These are phyloP conservation scores for Dalbergia cochinchinensis DNA, from an alignment of 306 rosid species.

Conservation along the genomic window DNA sequence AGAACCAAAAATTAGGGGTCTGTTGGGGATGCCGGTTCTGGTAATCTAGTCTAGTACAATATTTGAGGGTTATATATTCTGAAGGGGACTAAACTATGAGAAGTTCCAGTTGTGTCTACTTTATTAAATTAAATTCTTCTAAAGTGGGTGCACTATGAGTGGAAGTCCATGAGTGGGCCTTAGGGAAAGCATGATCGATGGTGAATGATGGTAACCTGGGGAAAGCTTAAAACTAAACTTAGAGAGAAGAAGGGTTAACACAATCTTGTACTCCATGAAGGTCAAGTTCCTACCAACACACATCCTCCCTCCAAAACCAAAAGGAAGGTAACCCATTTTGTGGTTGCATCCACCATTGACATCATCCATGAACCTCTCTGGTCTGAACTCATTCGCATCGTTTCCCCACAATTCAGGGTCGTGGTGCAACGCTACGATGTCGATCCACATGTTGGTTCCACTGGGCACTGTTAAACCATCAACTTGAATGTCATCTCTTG, in stretches of 20 bases:
- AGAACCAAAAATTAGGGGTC: background rate
- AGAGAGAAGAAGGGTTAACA: slow-evolving; percentile 69
- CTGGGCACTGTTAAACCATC: slow-evolving; percentile 61
- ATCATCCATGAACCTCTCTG: slow-evolving; percentile 62
- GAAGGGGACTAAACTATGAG: slow-evolving; percentile 37
- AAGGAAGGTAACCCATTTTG: slow-evolving; percentile 90
- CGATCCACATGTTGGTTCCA: slow-evolving; percentile 95
- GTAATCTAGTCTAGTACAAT: too few relatives aligned
- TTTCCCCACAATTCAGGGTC: slow-evolving; percentile 79
- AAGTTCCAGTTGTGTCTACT: slow-evolving; percentile 32
- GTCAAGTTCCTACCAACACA: slow-evolving; percentile 89
- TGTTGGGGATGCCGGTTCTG: background rate
- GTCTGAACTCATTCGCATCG: slow-evolving; percentile 78
- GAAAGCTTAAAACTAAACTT: slow-evolving; percentile 69
- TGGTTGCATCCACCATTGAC: slow-evolving; percentile 79
- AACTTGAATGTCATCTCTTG: slow-evolving; percentile 72
- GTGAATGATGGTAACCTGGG: slow-evolving; percentile 75
- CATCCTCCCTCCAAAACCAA: slow-evolving; percentile 98
- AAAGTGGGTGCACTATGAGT: slow-evolving; percentile 59
- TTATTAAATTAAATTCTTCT: slow-evolving; percentile 45
- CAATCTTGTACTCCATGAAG: slow-evolving; percentile 86
- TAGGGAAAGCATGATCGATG: slow-evolving; percentile 73
- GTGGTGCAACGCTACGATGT: slow-evolving; percentile 86
- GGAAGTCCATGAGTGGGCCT: slow-evolving; percentile 74
- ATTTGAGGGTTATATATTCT: background rate